Evolutionary conservation across 2,329 filamentous ascomycete genomes (phyloP).

Genomic region (Nakataea oryzae): DNA sequence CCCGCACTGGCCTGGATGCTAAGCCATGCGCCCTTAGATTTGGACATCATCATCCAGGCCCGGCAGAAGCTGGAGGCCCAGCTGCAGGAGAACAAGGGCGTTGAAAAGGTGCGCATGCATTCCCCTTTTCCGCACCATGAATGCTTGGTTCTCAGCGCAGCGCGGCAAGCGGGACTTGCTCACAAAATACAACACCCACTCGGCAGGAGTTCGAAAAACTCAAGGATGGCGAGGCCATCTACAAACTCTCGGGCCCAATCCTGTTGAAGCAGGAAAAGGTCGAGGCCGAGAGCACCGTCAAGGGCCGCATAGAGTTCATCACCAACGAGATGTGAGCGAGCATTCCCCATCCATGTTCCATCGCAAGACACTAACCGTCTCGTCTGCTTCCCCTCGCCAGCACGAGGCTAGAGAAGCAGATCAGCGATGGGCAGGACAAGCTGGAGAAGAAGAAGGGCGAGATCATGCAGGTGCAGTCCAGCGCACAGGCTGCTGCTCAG

Average conservation of each 20-base stretch:
- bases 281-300: slow-evolving; percentile 84
- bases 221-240: slow-evolving; percentile 77
- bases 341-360: slow-evolving; percentile 7
- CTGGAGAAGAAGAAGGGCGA: slow-evolving; percentile 49
- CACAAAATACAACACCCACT: background rate
- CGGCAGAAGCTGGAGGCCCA: slow-evolving; percentile 91
- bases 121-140: background rate
- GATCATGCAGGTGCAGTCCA: slow-evolving; percentile 45
- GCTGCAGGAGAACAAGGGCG: slow-evolving; percentile 82
- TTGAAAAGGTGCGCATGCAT: slow-evolving; percentile 58
- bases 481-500: slow-evolving; percentile 30
- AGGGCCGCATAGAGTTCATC: slow-evolving; percentile 85
- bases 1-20: background rate
- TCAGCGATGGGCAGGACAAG: slow-evolving; percentile 44
- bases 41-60: slow-evolving; percentile 65
- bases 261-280: slow-evolving; percentile 87
- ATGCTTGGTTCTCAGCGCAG: background rate
- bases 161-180: background rate
- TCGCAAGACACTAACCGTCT: slow-evolving; percentile 15
- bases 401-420: slow-evolving; percentile 33
- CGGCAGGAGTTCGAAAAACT: slow-evolving; percentile 72
- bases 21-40: slow-evolving; percentile 45
- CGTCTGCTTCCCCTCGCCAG: slow-evolving; percentile 8
- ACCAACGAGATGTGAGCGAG: slow-evolving; percentile 77
- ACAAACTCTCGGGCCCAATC: slow-evolving; percentile 90